Evolutionary conservation across 345 rosid genomes (phyloP).

Genomic region (Mangifera indica): DNA sequence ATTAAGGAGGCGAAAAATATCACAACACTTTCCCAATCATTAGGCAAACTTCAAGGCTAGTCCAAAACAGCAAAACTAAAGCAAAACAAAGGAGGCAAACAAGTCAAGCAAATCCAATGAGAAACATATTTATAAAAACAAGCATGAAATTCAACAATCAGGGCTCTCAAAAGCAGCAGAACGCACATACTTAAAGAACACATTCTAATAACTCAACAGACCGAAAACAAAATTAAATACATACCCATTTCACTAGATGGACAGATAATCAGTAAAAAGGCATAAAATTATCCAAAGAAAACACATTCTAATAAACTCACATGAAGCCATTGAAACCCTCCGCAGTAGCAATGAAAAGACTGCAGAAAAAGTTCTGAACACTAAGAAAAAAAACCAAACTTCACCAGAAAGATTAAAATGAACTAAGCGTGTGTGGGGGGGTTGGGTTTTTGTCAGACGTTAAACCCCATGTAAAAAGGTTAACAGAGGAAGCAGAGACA

Average conservation of each 20-base stretch:
- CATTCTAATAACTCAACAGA: not conserved
- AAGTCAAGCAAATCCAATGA: not conserved
- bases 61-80: not conserved
- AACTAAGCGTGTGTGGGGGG: not conserved
- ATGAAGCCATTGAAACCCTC: conserved; percentile 38
- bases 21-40: too few species aligned
- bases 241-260: not conserved
- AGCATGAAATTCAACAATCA: not conserved
- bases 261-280: not conserved
- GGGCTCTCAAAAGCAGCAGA: not conserved
- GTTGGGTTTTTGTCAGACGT: conserved; percentile 11
- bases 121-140: not conserved
- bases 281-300: conserved; percentile 3
- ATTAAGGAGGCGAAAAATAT: too few species aligned
- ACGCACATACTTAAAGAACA: not conserved
- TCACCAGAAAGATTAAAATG: not conserved
- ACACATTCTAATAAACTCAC: conserved; percentile 29
- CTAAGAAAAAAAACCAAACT: not conserved
- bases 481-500: not conserved
- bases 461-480: conserved; percentile 14
- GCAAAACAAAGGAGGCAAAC: not conserved
- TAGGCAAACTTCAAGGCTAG: too few species aligned
- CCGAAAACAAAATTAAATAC: conserved; percentile 1
- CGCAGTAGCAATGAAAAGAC: not conserved
- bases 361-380: not conserved